phyloP scores from a whole-genome alignment of 140 eudicot species.

The Ambrosia hybrid region DNA sequence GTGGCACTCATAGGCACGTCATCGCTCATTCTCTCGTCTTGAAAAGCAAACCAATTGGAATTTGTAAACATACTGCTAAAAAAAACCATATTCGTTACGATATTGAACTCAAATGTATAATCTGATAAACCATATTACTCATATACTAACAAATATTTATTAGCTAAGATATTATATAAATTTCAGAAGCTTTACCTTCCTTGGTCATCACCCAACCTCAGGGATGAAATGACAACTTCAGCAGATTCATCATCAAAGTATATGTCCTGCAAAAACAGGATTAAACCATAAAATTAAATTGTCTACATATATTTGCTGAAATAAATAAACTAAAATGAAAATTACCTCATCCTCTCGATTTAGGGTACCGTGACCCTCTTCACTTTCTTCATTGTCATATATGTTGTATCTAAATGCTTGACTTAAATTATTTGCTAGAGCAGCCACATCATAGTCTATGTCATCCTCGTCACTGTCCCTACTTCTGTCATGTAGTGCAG shows the following conservation, averaged over 20 bases:
- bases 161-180: background rate
- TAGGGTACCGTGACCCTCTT: slow-evolving; percentile 57
- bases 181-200: slow-evolving; percentile 51
- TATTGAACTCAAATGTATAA: slow-evolving; percentile 1
- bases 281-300: background rate
- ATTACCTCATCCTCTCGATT: slow-evolving; percentile 73
- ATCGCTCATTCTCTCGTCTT: slow-evolving; percentile 50
- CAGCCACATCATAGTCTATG: slow-evolving; percentile 83
- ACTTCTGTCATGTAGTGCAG: slow-evolving; percentile 73
- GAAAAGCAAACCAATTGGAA: slow-evolving; percentile 85
- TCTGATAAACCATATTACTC: background rate
- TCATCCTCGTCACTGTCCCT: slow-evolving; percentile 92
- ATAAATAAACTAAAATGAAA: background rate
- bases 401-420: slow-evolving; percentile 71
- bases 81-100: slow-evolving; percentile 6
- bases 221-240: slow-evolving; percentile 45
- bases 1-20: slow-evolving; percentile 37
- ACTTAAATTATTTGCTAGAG: slow-evolving; percentile 70
- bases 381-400: slow-evolving; percentile 61
- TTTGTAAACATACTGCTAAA: slow-evolving; percentile 74
- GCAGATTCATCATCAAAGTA: slow-evolving; percentile 82
- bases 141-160: too few relatives aligned
- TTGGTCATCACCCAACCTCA: slow-evolving; percentile 62
- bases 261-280: slow-evolving; percentile 49
- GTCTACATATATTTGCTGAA: background rate